Evolutionary conservation across 164 flowering plant genomes (phyloP), one percentile per base, ranked within the genome.

Genomic region (Sedum album): DNA sequence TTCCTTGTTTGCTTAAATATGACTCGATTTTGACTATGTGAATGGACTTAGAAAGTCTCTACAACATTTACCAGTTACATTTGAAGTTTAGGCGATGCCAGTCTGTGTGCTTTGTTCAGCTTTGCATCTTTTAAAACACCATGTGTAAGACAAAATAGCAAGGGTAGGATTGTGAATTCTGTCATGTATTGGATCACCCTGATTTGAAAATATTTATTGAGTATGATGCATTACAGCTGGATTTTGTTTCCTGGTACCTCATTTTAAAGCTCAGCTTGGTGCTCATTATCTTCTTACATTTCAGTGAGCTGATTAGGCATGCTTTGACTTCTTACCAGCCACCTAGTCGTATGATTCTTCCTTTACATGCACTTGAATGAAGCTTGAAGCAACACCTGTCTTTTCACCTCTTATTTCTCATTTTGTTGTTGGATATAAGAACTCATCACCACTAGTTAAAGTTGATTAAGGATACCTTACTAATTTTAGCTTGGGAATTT

Each of bases 171-270:
- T 53, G 0, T 39, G 21, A 60, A 18, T 64, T 71, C 60, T 71
- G 66, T 73, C 61, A 6, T 65, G 13, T 49, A 42, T 10, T 20
- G 42, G 63, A 55, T 41, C 30, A 39, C 69, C 11, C 62, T 69
- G 49, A 38, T 39, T 67, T n/a, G 31, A 69, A 28, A 31, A 13
- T 30, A 57, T 70, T 60, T 71, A 68, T 68, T 41, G 35, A 30
- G 60, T 68, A 51, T 66, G 60, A 67, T 73, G 73, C 72, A 39
- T 25, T 63, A 20, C 70, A 71, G 77, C 79, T 76, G 77, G 76
- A 68, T 44, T 61, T 74, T 71, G 74, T 67, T 60, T 65, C 55
- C 39, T 61, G 21, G 48, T 65, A 55, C 70, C 71, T 65, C 68
- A 38, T 42, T 17, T 63, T 33, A 21, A 14, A 57, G 13, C 35